Evolutionary conservation across 108 stramenopile species (phyloP).

Genomic region (Cyclostephanos invisitatus): DNA sequence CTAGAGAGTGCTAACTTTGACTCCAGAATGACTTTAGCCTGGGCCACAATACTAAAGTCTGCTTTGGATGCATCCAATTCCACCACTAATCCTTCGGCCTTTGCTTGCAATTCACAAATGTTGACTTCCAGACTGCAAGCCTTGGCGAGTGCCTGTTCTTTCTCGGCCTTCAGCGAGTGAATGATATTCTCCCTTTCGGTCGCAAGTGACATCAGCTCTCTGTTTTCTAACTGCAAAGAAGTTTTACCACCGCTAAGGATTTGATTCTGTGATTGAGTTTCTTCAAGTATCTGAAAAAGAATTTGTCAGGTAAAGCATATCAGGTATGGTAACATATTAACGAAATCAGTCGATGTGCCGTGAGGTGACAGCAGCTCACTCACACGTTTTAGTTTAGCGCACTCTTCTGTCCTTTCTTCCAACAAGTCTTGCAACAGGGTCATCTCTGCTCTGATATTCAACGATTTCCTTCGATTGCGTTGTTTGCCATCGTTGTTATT

Average conservation of each 20-base stretch:
- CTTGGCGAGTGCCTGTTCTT: constrained; percentile 7
- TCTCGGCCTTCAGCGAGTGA: neutral
- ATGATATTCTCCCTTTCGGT: neutral
- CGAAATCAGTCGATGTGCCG: neutral
- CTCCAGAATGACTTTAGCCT: constrained; percentile 14
- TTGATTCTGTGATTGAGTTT: constrained; percentile 6
- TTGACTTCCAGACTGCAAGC: neutral
- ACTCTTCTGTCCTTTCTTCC: constrained; percentile 16
- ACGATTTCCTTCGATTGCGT: constrained; percentile 17
- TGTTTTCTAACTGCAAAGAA: constrained; percentile 6
- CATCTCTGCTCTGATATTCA: constrained; percentile 19
- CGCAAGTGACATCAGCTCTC: neutral
- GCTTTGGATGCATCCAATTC: constrained; percentile 10
- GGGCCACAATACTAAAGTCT: constrained; percentile 4
- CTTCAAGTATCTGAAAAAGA: constrained; percentile 12
- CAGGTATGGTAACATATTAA: neutral
- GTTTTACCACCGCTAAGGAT: neutral
- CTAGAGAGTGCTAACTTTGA: constrained; percentile 10
- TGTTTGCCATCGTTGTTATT: neutral
- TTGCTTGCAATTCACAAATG: constrained; percentile 2
- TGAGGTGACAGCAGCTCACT: neutral
- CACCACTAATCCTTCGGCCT: neutral
- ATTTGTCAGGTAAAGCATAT: neutral
- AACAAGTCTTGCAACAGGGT: constrained; percentile 9
- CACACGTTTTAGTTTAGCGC: constrained; percentile 11